These are phyloP conservation scores for Chrysosporium keratinophilum DNA, from an alignment of 2,329 filamentous ascomycete genomes.

Conservation along the genomic window DNA sequence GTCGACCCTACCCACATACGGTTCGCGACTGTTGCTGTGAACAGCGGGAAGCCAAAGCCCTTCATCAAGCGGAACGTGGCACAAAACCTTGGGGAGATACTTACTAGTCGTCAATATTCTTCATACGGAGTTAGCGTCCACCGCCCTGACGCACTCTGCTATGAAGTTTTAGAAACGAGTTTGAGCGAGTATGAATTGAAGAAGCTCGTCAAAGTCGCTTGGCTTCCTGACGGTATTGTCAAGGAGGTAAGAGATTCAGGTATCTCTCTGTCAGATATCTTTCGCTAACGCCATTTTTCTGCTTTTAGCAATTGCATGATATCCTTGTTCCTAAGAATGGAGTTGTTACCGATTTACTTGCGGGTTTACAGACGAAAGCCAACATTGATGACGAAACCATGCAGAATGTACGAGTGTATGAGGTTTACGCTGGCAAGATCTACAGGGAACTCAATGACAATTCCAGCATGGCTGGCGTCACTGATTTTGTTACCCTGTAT, in stretches of 20 bases:
- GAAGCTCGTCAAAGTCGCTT: slow-evolving; percentile 72
- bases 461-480: slow-evolving; percentile 66
- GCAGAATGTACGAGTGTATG: slow-evolving; percentile 67
- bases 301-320: slow-evolving; percentile 53
- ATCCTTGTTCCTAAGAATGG: slow-evolving; percentile 82
- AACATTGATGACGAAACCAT: slow-evolving; percentile 66
- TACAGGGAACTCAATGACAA: slow-evolving; percentile 64
- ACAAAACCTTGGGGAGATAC: slow-evolving; percentile 65
- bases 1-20: slow-evolving; percentile 79
- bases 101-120: slow-evolving; percentile 63
- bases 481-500: slow-evolving; percentile 73
- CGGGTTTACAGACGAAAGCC: slow-evolving; percentile 67
- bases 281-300: not conserved
- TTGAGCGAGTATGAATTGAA: slow-evolving; percentile 87
- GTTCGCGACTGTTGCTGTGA: slow-evolving; percentile 75
- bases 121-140: slow-evolving; percentile 61
- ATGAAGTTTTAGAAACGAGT: slow-evolving; percentile 89
- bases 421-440: slow-evolving; percentile 71
- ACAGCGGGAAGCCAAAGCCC: slow-evolving; percentile 64
- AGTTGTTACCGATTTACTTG: slow-evolving; percentile 65
- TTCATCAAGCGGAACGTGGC: slow-evolving; percentile 63
- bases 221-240: slow-evolving; percentile 77
- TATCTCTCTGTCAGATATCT: not conserved
- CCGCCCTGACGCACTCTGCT: slow-evolving; percentile 70
- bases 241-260: slow-evolving; percentile 60